These are phyloP conservation scores for Marchantia paleacea DNA, from an alignment of 225 moss, liverwort and hornwort species.

Conservation along the genomic window DNA sequence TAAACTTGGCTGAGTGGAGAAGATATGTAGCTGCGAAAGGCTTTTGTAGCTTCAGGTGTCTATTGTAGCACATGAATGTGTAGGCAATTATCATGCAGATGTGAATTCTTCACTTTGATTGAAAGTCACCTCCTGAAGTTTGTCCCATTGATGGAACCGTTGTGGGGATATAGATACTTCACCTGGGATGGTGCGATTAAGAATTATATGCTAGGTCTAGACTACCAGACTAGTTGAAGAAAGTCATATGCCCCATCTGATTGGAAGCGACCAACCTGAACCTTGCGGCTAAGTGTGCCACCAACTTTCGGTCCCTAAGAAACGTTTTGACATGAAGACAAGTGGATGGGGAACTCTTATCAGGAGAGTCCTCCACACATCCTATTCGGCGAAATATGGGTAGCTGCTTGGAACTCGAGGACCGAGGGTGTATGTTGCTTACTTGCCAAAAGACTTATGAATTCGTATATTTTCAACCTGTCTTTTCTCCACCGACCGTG, in stretches of 20 bases:
- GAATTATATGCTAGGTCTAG: not conserved
- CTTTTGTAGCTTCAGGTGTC: not conserved
- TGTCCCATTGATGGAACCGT: not conserved
- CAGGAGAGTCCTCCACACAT: not conserved
- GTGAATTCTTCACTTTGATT: not conserved
- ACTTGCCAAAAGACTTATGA: not conserved
- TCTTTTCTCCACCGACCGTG: conserved; percentile 6
- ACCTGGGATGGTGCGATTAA: not conserved
- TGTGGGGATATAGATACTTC: not conserved
- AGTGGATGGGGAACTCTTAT: not conserved
- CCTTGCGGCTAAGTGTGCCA: not conserved
- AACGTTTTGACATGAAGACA: not conserved
- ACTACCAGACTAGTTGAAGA: not conserved
- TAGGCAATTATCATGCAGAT: not conserved
- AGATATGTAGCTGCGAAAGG: not conserved
- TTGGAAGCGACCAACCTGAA: not conserved
- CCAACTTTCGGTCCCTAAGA: not conserved
- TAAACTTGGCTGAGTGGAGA: not conserved
- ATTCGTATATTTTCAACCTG: not conserved
- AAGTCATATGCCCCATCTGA: not conserved
- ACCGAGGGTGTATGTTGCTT: not conserved
- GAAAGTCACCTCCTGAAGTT: not conserved
- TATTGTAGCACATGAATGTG: not conserved
- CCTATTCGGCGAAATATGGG: not conserved
- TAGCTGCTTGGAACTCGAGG: conserved; percentile 12